These are phyloP conservation scores for Clathrus columnatus DNA, from an alignment of 768 basidiomycete species.

Conservation along the genomic window DNA sequence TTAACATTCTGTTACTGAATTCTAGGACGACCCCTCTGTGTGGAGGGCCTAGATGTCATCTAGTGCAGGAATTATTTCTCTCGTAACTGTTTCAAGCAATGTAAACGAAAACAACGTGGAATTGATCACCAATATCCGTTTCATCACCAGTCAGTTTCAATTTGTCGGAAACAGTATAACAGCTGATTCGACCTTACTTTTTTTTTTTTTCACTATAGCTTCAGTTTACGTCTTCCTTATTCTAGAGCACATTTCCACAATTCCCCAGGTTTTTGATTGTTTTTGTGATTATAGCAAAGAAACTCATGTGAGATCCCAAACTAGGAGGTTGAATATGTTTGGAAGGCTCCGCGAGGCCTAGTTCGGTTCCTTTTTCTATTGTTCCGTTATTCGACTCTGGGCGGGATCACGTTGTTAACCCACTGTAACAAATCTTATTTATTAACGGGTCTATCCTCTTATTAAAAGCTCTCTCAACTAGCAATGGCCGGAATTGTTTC, in stretches of 20 bases:
- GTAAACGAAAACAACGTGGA: not conserved
- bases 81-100: not conserved
- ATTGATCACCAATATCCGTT: not conserved
- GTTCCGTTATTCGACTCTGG: constrained; percentile 5
- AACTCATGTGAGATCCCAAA: not conserved
- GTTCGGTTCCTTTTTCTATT: not conserved
- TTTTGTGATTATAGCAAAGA: too few relatives aligned
- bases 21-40: not conserved
- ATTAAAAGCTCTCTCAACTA: not conserved
- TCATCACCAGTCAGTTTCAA: not conserved
- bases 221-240: not conserved
- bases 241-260: constrained; percentile 4
- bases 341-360: constrained; percentile 4
- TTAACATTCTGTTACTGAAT: not conserved
- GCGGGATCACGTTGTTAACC: not conserved
- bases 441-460: not conserved
- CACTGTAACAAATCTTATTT: not conserved
- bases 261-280: not conserved
- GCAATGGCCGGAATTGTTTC: not conserved
- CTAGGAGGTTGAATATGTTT: constrained; percentile 8
- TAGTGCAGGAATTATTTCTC: not conserved
- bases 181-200: not conserved
- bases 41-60: not conserved
- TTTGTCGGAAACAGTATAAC: too few relatives aligned
- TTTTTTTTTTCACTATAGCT: not conserved